Evolutionary conservation across 148 eudicot species (phyloP).

Genomic region (Polygonum aviculare): DNA sequence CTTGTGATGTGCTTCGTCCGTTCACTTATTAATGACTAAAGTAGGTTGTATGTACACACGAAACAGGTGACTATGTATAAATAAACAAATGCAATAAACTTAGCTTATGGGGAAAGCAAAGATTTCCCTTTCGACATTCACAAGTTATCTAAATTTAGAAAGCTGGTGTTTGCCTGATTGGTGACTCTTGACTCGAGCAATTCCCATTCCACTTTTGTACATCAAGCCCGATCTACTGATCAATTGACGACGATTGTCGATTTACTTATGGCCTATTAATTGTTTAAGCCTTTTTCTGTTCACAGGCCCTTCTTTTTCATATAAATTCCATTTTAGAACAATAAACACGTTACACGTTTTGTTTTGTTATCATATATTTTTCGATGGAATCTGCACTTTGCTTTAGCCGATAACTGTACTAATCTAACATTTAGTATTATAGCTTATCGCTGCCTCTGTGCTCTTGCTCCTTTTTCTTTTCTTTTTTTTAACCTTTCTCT

Average conservation of each 20-base stretch:
- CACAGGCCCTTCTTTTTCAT: not conserved
- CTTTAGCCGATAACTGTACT: not conserved
- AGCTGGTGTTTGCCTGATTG: not conserved
- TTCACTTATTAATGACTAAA: not conserved
- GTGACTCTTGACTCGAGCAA: not conserved
- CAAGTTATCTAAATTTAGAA: constrained; percentile 5
- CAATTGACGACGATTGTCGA: not conserved
- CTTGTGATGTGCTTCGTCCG: too few relatives aligned
- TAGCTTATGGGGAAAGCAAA: constrained; percentile 4
- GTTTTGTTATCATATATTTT: not conserved
- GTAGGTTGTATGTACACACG: not conserved
- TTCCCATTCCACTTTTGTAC: not conserved
- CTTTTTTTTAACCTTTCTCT: not conserved
- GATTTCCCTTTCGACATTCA: not conserved
- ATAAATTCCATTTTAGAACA: not conserved
- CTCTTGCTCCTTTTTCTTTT: not conserved
- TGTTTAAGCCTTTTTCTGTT: not conserved
- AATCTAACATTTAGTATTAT: not conserved
- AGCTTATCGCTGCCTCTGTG: not conserved
- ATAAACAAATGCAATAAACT: not conserved
- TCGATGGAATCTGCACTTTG: constrained; percentile 1
- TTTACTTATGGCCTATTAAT: not conserved
- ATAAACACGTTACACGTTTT: not conserved
- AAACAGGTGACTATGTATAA: not conserved
- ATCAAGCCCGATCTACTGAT: not conserved